Percentiles rank a stretch among this genome's conserved stretches.
phyloP scores from a whole-genome alignment of 768 basidiomycete genomes.

The Phanerodontia chrysosporium region DNA sequence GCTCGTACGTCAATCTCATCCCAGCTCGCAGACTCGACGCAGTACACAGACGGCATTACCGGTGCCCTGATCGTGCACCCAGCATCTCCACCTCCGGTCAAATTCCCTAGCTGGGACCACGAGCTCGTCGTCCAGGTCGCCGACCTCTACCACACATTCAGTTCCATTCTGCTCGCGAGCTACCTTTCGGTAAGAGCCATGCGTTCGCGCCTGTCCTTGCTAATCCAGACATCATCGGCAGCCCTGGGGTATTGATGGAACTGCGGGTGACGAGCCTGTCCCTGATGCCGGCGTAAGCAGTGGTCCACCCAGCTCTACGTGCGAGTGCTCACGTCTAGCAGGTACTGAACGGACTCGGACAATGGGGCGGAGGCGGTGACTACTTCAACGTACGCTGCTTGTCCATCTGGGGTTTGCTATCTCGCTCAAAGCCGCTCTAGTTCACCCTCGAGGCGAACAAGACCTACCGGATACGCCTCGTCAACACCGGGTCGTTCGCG shows the following conservation, averaged over 20 bases:
- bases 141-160: conserved; percentile 30
- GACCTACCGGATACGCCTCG: conserved; percentile 43
- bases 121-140: conserved; percentile 38
- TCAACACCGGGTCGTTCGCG: conserved; percentile 46
- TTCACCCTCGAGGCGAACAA: conserved; percentile 34
- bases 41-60: conserved; percentile 47
- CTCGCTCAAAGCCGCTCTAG: conserved; percentile 12
- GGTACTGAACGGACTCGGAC: conserved; percentile 33
- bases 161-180: conserved; percentile 21
- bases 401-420: background rate
- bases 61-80: conserved; percentile 46
- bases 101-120: conserved; percentile 33
- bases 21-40: conserved; percentile 20
- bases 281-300: conserved; percentile 27
- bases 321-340: conserved; percentile 1
- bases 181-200: conserved; percentile 18
- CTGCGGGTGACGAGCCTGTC: conserved; percentile 31
- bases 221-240: background rate
- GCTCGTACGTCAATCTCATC: background rate
- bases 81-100: conserved; percentile 28
- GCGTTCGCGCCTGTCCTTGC: background rate
- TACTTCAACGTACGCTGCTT: conserved; percentile 23
- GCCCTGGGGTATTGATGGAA: conserved; percentile 26
- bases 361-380: conserved; percentile 28
- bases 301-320: background rate